Evolutionary conservation across 2,329 filamentous ascomycete genomes (phyloP).

Genomic region (Cladosporium sp.): DNA sequence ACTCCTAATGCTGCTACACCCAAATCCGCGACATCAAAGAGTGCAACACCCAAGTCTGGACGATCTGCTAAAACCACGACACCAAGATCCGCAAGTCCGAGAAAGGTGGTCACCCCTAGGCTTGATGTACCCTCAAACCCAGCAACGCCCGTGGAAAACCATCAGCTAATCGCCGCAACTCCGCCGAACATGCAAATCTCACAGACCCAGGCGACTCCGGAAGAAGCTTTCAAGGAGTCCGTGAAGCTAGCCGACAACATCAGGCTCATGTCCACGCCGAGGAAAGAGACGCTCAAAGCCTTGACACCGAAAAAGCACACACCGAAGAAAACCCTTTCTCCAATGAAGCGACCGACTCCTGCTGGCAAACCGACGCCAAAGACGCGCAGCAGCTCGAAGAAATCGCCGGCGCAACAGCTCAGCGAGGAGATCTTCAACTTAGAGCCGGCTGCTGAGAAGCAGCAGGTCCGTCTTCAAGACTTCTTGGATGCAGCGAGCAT

Average conservation of each 20-base stretch:
- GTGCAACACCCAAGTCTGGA: not conserved
- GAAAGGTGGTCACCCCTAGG: not conserved
- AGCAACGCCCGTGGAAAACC: not conserved
- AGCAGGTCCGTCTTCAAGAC: slow-evolving; percentile 65
- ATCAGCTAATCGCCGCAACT: not conserved
- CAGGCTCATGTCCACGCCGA: slow-evolving; percentile 44
- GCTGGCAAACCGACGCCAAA: slow-evolving; percentile 27
- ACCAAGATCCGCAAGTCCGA: not conserved
- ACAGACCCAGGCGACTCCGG: slow-evolving; percentile 22
- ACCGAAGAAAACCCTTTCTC: slow-evolving; percentile 36
- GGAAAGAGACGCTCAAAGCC: slow-evolving; percentile 39
- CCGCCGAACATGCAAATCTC: slow-evolving; percentile 8
- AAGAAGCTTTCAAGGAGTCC: slow-evolving; percentile 18
- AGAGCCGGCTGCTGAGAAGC: slow-evolving; percentile 15
- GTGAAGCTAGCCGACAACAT: slow-evolving; percentile 38
- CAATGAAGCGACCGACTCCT: slow-evolving; percentile 37
- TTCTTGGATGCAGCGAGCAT: slow-evolving; percentile 95
- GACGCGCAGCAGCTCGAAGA: slow-evolving; percentile 19
- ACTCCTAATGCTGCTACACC: not conserved
- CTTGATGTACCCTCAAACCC: not conserved
- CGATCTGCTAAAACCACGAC: not conserved
- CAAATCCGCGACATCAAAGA: not conserved
- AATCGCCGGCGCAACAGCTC: slow-evolving; percentile 24
- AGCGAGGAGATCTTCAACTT: slow-evolving; percentile 25
- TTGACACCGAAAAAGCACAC: slow-evolving; percentile 37